These are phyloP conservation scores for Mycena citricolor DNA, from an alignment of 1,284 basidiomycete species.

Conservation along the genomic window DNA sequence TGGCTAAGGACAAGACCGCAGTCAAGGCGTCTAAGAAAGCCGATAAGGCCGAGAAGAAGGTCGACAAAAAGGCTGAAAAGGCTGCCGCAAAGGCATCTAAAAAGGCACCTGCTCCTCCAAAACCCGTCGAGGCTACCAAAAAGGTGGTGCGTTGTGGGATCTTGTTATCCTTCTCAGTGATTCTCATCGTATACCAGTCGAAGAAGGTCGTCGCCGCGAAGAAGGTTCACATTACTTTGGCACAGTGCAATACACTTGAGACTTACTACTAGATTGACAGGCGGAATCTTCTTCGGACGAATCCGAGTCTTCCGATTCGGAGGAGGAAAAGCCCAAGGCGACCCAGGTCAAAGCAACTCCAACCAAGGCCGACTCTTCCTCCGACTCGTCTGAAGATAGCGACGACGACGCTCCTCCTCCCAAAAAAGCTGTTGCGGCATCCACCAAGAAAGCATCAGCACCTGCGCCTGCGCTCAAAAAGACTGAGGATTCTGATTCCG, in stretches of 20 bases:
- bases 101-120: constrained; percentile 38
- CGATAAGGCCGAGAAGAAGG: constrained; percentile 47
- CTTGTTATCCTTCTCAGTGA: constrained; percentile 8
- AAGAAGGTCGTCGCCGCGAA: no score
- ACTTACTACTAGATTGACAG: not conserved
- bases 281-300: constrained; percentile 8
- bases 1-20: constrained; percentile 21
- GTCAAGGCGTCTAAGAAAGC: constrained; percentile 52
- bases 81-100: constrained; percentile 34
- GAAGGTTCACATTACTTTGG: not conserved
- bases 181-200: constrained; percentile 1
- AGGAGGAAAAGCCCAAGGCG: constrained; percentile 29
- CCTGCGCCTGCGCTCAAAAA: constrained; percentile 31
- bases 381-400: constrained; percentile 14
- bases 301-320: constrained; percentile 8
- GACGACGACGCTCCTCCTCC: constrained; percentile 18
- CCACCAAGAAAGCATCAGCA: no score
- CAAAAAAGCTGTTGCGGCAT: constrained; percentile 24
- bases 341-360: constrained; percentile 7
- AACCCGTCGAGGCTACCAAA: constrained; percentile 25
- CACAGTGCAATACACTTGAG: not conserved
- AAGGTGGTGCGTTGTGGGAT: constrained; percentile 20
- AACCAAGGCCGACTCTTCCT: no score
- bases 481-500: constrained; percentile 27
- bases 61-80: constrained; percentile 42